Conservation (phyloP, 164 flowering plant genomes). For the Tinospora cordifolia region DNA sequence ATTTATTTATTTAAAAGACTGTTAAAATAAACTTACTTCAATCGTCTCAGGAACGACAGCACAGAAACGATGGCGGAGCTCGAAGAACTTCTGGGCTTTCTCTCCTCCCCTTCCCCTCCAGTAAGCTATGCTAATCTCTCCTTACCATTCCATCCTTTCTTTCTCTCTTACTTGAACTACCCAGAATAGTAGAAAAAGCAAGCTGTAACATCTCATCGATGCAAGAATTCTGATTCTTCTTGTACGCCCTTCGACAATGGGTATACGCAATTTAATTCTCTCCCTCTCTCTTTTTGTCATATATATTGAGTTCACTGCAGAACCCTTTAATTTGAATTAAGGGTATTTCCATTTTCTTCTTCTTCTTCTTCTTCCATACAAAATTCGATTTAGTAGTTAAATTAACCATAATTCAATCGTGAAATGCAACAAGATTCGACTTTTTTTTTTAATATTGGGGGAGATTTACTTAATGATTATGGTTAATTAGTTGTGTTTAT, state of each 20-base stretch:
- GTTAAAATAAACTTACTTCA: too few relatives aligned
- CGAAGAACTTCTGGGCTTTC: constrained; percentile 68
- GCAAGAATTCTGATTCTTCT: not conserved
- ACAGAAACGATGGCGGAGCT: constrained; percentile 71
- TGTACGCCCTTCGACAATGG: not conserved
- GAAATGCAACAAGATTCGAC: too few relatives aligned
- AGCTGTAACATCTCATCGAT: not conserved
- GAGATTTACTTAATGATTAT: not conserved
- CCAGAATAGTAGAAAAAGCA: not conserved
- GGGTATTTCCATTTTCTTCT: too few relatives aligned
- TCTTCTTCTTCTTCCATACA: too few relatives aligned
- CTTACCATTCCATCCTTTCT: not conserved
- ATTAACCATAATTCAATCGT: not conserved
- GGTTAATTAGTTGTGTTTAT: not conserved
- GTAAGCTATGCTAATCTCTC: constrained; percentile 27
- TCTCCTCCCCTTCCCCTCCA: constrained; percentile 70
- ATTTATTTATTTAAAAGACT: too few relatives aligned
- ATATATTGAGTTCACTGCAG: not conserved
- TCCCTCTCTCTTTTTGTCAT: not conserved
- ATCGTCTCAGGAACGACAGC: not conserved
- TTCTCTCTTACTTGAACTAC: not conserved
- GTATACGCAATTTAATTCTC: not conserved
- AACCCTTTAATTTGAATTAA: not conserved
- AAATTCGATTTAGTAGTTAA: too few relatives aligned
- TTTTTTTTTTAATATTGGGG: not conserved